Base-by-base conservation (phyloP, 2,329 filamentous ascomycete genomes). In the Leptographium galeiforme region DNA sequence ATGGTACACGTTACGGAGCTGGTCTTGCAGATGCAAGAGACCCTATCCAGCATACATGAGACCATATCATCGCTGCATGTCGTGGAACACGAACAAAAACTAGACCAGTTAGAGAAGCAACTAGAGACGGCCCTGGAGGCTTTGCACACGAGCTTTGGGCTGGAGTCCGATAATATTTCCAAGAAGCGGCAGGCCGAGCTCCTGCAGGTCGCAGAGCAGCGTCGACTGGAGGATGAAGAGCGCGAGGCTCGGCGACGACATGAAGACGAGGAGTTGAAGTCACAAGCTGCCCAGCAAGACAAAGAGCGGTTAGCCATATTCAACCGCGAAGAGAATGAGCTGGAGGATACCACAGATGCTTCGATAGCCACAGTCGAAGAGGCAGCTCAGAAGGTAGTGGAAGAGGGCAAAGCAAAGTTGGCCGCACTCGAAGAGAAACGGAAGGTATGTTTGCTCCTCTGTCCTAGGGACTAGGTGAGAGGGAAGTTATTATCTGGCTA, bases 211-310 rank as follows among this genome's bases (percentile, higher is more conserved):
- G 61, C 60, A 2, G 67, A 68, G 54, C 61, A 62, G 18, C 62
- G 70, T 18, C 63, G 68, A n/a, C 61, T 55, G 19, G 70, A 72
- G 53, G 70, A 72, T 48, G 70, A 72, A 43, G 69, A 72, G 57
- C 62, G 66, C 8, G 66, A 66, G 11, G 63, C 65, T 11, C 60
- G 61, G 18, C 61, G 70, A 5, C 62, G 59, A 11, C 56, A 57
- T 11, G 70, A 73, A 49, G 70, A 73, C 34, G 64, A 68, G 30
- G 63, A 66, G 38, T 55, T 68, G 4, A 58, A 60, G 7, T 59
- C 57, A 16, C 59, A 56, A 36, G 59, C 61, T 2, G 55, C 55
- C 6, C 55, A 58, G 0, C 65, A 71, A 36, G 69, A 72, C 51
- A 57, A 56, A 11, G 61, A 63, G 25, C 61, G 64, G 14, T 58